Conservation (phyloP, 106 monocot genomes). For the Narthecium ossifragum region DNA sequence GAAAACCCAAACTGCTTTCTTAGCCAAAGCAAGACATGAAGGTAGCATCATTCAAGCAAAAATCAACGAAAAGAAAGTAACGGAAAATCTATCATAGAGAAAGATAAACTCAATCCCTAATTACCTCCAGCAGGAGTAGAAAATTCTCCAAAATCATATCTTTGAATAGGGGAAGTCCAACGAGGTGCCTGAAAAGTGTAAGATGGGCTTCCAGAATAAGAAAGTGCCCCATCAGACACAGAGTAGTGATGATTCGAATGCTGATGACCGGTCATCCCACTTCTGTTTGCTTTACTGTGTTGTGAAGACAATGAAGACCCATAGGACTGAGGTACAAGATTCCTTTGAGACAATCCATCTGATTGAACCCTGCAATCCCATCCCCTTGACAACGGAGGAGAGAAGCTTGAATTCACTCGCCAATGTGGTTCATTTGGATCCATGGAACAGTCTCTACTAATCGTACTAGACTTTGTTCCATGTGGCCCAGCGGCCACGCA, state of each 20-base stretch:
- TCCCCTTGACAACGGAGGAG: slow-evolving; percentile 61
- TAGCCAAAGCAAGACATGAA: too few relatives aligned
- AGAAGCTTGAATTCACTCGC: slow-evolving; percentile 75
- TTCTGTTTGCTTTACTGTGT: slow-evolving; percentile 60
- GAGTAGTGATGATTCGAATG: slow-evolving; percentile 70
- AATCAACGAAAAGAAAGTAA: not conserved
- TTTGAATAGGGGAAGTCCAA: slow-evolving; percentile 57
- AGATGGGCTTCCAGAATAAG: slow-evolving; percentile 73
- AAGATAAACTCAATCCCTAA: not conserved
- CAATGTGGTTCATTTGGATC: slow-evolving; percentile 65
- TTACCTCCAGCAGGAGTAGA: slow-evolving; percentile 65
- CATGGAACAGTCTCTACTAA: slow-evolving; percentile 59
- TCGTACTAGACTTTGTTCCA: slow-evolving; percentile 55
- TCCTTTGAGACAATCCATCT: slow-evolving; percentile 34
- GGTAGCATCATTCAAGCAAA: too few relatives aligned
- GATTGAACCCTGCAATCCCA: slow-evolving; percentile 55
- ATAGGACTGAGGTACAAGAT: slow-evolving; percentile 25
- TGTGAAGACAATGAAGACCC: slow-evolving; percentile 56
- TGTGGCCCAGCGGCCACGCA: slow-evolving; percentile 98
- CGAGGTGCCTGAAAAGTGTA: slow-evolving; percentile 45
- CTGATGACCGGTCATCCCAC: slow-evolving; percentile 34
- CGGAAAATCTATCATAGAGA: too few relatives aligned
- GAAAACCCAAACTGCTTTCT: too few relatives aligned
- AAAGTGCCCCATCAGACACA: slow-evolving; percentile 68
- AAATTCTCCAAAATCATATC: slow-evolving; percentile 68